These are phyloP conservation scores for Penicillium salamii DNA, from an alignment of 495 filamentous ascomycete genomes.

Conservation along the genomic window DNA sequence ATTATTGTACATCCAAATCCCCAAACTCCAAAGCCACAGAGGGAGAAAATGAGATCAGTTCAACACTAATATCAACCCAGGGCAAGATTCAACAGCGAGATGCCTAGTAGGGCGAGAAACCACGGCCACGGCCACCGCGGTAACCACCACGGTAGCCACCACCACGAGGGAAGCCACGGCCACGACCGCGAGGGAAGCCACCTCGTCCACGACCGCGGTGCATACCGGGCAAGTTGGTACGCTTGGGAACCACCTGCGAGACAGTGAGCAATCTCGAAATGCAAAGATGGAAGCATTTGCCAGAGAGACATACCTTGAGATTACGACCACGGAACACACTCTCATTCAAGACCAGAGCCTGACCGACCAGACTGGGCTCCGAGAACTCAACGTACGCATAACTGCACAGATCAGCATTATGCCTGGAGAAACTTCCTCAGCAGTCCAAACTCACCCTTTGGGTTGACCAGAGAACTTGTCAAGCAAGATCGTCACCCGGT, in stretches of 20 bases:
- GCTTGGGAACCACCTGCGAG: conserved; percentile 83
- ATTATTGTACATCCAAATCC: conserved; percentile 37
- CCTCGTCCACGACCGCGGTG: conserved; percentile 74
- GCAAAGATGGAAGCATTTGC: not conserved
- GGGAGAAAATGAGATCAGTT: conserved; percentile 12
- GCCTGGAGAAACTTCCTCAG: too few species aligned
- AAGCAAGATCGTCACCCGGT: conserved; percentile 94
- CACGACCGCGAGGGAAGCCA: conserved; percentile 62
- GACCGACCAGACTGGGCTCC: conserved; percentile 87
- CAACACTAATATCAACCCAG: conserved; percentile 3
- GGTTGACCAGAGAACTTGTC: conserved; percentile 98
- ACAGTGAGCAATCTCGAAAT: conserved; percentile 1
- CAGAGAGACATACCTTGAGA: conserved; percentile 66
- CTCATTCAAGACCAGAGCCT: conserved; percentile 93
- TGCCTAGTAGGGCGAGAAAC: conserved; percentile 74
- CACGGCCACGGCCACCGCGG: conserved; percentile 69
- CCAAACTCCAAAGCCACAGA: conserved; percentile 35
- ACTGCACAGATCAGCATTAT: conserved; percentile 57
- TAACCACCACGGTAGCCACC: conserved; percentile 82
- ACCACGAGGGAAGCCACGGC: conserved; percentile 63
- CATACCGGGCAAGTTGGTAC: conserved; percentile 96
- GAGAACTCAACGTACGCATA: conserved; percentile 99
- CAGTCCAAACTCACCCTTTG: conserved; percentile 71
- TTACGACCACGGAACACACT: conserved; percentile 93
- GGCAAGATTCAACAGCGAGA: not conserved